Evolutionary conservation across 768 basidiomycete species (phyloP), one percentile per base, ranked within the genome.

Genomic region (Trametes coccinea): DNA sequence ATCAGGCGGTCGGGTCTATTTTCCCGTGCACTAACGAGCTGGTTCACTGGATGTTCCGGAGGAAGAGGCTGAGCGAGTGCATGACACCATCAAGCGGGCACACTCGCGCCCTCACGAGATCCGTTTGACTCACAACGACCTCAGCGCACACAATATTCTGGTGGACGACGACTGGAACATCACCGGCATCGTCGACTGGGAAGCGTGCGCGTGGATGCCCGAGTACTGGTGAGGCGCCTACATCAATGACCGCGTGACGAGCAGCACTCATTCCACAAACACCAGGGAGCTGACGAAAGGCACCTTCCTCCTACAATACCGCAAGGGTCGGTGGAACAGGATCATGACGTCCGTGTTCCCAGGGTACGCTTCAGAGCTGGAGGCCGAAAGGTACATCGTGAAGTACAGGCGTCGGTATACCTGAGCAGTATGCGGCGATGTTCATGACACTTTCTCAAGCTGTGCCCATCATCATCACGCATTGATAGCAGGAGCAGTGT

Each of bases 131-230:
- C 77, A 78, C 60, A 74, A 75, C 60, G 77, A 78, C 61, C 51
- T 78, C 33, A 73, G 72, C 40, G 70, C 73, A 7, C 74, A 74
- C n/a, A 78, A 77, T 61, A 59, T 77, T 14, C 68, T 78, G 27
- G 64, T 77, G 16, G 70, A 73, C 53, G 49, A 64, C 0, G 29
- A 69, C 0, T 65, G 66, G 31, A 61, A 62, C 14, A 45, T 68
- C 13, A 58, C 67, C 4, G 67, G 69, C 40, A 63, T 70, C n/a
- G 51, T 68, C 37, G 69, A 70, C 52, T 70, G 63, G 61, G 69
- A 67, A 41, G 59, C 52, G 16, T 41, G 54, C 17, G 67, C 60
- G 11, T 68, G 67, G 69, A 59, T 70, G 67, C 69, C 69, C 5
- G 62, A 66, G 50, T 66, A 70, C 29, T 68, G 67, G 67, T 63